These are phyloP conservation scores for Trichopus zeylanicus DNA, from an alignment of 116 monocot genomes.

Conservation along the genomic window DNA sequence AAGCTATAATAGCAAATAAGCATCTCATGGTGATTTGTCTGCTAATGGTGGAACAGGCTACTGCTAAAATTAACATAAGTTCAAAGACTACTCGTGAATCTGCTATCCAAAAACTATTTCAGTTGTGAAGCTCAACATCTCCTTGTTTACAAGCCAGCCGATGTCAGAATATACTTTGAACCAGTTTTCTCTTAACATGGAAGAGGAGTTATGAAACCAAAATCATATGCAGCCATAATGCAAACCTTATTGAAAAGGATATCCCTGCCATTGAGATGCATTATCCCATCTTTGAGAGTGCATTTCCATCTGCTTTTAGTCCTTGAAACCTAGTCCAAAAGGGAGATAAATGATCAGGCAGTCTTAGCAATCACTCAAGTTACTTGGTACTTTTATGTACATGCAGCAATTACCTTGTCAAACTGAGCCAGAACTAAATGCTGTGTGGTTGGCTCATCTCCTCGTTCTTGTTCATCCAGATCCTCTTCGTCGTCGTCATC, in stretches of 20 bases:
- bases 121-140: too few relatives aligned
- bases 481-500: constrained; percentile 87
- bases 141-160: too few relatives aligned
- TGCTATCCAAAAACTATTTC: too few relatives aligned
- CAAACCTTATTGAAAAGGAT: constrained; percentile 92
- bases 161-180: too few relatives aligned
- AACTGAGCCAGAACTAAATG: constrained; percentile 95
- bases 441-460: constrained; percentile 68
- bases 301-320: constrained; percentile 97
- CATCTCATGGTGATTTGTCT: too few relatives aligned
- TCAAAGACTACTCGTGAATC: too few relatives aligned
- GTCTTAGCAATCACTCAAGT: background rate
- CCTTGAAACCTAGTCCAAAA: constrained; percentile 40
- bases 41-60: too few relatives aligned
- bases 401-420: constrained; percentile 60
- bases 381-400: background rate
- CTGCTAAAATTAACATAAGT: too few relatives aligned
- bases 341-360: background rate
- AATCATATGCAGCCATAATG: background rate
- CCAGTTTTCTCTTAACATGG: too few relatives aligned
- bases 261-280: constrained; percentile 84
- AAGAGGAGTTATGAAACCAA: too few relatives aligned
- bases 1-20: too few relatives aligned
- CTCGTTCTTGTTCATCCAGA: constrained; percentile 83
- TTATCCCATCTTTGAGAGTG: constrained; percentile 94